Conservation (phyloP, 352 stramenopile species). For the Phytophthora tubulina region DNA sequence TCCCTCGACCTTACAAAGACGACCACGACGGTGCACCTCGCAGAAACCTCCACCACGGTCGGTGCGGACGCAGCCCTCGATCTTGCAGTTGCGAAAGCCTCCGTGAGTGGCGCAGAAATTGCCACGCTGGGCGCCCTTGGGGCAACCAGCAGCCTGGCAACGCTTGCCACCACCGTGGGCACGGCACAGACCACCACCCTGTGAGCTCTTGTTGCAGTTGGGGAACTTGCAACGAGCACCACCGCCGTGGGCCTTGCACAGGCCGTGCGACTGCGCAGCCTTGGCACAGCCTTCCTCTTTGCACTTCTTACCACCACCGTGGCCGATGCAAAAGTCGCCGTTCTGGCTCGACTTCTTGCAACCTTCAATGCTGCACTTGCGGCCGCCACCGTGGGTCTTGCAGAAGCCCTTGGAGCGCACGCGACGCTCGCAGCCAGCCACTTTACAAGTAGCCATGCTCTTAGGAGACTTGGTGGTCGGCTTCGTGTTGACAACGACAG, state of each 20-base stretch:
- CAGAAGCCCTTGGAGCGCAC: slow-evolving; percentile 88
- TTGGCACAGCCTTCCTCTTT: slow-evolving; percentile 86
- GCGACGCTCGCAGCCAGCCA: slow-evolving; percentile 64
- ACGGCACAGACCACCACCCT: slow-evolving; percentile 79
- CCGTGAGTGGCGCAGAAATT: slow-evolving; percentile 90
- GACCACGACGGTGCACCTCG: slow-evolving; percentile 84
- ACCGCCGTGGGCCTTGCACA: slow-evolving; percentile 88
- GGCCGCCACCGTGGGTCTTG: slow-evolving; percentile 85
- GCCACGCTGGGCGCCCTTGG: slow-evolving; percentile 83
- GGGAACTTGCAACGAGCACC: slow-evolving; percentile 86
- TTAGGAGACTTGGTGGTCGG: slow-evolving; percentile 55
- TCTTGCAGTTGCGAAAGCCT: slow-evolving; percentile 89
- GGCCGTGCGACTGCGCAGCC: slow-evolving; percentile 84
- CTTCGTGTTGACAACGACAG: slow-evolving; percentile 42
- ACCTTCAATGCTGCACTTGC: slow-evolving; percentile 86
- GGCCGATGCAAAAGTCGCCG: slow-evolving; percentile 88
- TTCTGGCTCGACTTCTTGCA: slow-evolving; percentile 91
- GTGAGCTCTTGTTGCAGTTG: slow-evolving; percentile 86
- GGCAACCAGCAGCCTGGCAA: slow-evolving; percentile 75
- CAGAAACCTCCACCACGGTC: slow-evolving; percentile 87
- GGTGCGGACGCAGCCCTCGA: slow-evolving; percentile 83
- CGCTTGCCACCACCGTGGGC: slow-evolving; percentile 86
- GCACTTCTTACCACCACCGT: slow-evolving; percentile 90
- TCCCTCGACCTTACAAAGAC: slow-evolving; percentile 84
- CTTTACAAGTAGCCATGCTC: slow-evolving; percentile 72